phyloP scores from a whole-genome alignment of 108 stramenopile species.

The Fistulifera solaris region DNA sequence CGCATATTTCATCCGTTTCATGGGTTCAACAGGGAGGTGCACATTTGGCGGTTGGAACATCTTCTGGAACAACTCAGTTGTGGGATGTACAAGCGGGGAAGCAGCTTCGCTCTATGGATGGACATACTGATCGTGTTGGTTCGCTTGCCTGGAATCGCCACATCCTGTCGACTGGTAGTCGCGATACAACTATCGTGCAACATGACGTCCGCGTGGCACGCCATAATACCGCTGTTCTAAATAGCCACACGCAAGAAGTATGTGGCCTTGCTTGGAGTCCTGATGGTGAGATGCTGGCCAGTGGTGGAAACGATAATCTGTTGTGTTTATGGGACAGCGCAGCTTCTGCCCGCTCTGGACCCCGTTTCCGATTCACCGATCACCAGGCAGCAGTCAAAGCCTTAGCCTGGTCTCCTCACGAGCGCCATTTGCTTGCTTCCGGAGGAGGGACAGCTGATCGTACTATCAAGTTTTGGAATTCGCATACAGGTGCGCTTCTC shows the following conservation, averaged over 20 bases:
- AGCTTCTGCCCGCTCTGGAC: constrained; percentile 29
- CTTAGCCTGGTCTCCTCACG: constrained; percentile 97
- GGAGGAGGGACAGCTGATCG: constrained; percentile 98
- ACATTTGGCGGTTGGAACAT: constrained; percentile 88
- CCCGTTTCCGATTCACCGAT: constrained; percentile 76
- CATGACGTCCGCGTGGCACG: constrained; percentile 94
- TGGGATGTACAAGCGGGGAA: constrained; percentile 79
- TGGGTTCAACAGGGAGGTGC: constrained; percentile 88
- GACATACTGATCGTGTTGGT: constrained; percentile 92
- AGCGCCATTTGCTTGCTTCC: constrained; percentile 90
- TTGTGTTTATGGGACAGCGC: constrained; percentile 95
- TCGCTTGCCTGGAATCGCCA: constrained; percentile 96
- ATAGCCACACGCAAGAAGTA: constrained; percentile 86
- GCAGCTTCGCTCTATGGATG: constrained; percentile 92
- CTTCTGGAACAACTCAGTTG: constrained; percentile 77
- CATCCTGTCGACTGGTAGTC: constrained; percentile 80
- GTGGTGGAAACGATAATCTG: constrained; percentile 97
- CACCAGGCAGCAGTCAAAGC: constrained; percentile 98
- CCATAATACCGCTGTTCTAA: constrained; percentile 76
- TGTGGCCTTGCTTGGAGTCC: constrained; percentile 96
- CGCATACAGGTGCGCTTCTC: constrained; percentile 85
- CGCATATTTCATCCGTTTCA: constrained; percentile 92
- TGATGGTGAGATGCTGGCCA: constrained; percentile 90
- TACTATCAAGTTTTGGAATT: constrained; percentile 99
- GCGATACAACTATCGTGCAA: constrained; percentile 90